Conservation (phyloP, 139 green algal genomes). For the Picochlorum sp. region DNA sequence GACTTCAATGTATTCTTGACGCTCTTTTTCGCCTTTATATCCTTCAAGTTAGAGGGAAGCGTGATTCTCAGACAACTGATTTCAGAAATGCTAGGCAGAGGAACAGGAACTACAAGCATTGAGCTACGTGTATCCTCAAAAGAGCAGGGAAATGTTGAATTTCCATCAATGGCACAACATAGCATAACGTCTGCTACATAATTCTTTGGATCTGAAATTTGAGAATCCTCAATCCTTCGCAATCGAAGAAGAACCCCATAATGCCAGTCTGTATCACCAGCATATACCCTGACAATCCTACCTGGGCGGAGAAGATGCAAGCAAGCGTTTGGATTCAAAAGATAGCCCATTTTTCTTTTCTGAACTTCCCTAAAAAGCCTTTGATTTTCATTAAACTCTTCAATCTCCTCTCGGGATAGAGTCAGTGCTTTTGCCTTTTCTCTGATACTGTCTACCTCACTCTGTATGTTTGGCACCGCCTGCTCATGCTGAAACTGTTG, state of each 20-base stretch:
- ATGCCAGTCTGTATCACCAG: conserved; percentile 59
- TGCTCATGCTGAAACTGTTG: conserved; percentile 88
- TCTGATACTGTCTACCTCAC: conserved; percentile 13
- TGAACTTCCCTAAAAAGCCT: conserved; percentile 7
- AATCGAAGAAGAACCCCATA: conserved; percentile 70
- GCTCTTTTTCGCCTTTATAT: conserved; percentile 35
- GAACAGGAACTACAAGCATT: conserved; percentile 70
- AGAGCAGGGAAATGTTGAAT: not conserved
- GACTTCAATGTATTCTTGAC: conserved; percentile 48
- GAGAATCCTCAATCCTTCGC: conserved; percentile 12
- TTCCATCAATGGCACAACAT: conserved; percentile 11
- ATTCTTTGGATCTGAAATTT: conserved; percentile 8
- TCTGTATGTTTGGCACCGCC: conserved; percentile 30
- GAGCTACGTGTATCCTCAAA: conserved; percentile 20
- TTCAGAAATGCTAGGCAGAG: conserved; percentile 49
- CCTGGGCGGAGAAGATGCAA: conserved; percentile 74
- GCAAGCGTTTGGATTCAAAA: conserved; percentile 45
- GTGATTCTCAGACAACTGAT: conserved; percentile 63
- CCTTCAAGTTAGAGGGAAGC: conserved; percentile 72
- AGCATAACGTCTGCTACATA: conserved; percentile 67
- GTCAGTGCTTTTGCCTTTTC: conserved; percentile 14
- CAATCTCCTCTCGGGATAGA: conserved; percentile 9
- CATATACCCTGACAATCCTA: conserved; percentile 48
- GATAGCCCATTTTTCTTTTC: conserved; percentile 22
- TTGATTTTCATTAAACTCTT: conserved; percentile 5